Evolutionary conservation across 495 filamentous ascomycete species (phyloP), one percentile per base, ranked within the genome.

Genomic region (Aspergillus diversus): DNA sequence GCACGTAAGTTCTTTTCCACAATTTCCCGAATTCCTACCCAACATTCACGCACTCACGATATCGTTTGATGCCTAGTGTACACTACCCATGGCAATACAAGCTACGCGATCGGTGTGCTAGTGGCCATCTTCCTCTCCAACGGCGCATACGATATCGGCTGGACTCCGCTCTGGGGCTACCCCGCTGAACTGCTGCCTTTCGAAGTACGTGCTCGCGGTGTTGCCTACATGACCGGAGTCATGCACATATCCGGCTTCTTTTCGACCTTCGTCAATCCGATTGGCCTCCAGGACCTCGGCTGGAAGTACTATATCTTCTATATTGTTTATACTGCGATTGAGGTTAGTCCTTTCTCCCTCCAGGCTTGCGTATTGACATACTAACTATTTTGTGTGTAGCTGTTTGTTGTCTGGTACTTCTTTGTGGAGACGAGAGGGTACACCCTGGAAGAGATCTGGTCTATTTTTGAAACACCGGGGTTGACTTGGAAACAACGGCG

Each of bases 61-160:
- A 8, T 16, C 17, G 2, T 31, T 11, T n/a, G n/a, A 33, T n/a
- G 7, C 34, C 39, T 42, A 57, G 54, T 57, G 54, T 57, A 57
- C 34, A 57, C 34, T 9, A 43, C 54, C 5, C 54, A 17, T 12
- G 54, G 54, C 5, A 35, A 27, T 7, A 42, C 54, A n/a, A 9
- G 34, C 35, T 57, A 42, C 34, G 54, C 54, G 6, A 57, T 57
- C 37, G 54, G 54, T 1, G 54, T 57, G 15, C 54, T 57, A 27
- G 54, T 57, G 3, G 34, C 54, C 54, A 57, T 57, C 34, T 57
- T 57, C 54, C 54, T 57, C 34, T 57, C 54, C 34, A 57, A 57
- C 34, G 54, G 54, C 54, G 54, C 54, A 11, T 57, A 57, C 15
- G 54, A 57, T 31, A 57, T 57, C 34, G 54, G 54, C n/a, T 57